These are phyloP conservation scores for Lecanoromycetidae sp. DNA, from an alignment of 2,329 filamentous ascomycete species.

Conservation along the genomic window DNA sequence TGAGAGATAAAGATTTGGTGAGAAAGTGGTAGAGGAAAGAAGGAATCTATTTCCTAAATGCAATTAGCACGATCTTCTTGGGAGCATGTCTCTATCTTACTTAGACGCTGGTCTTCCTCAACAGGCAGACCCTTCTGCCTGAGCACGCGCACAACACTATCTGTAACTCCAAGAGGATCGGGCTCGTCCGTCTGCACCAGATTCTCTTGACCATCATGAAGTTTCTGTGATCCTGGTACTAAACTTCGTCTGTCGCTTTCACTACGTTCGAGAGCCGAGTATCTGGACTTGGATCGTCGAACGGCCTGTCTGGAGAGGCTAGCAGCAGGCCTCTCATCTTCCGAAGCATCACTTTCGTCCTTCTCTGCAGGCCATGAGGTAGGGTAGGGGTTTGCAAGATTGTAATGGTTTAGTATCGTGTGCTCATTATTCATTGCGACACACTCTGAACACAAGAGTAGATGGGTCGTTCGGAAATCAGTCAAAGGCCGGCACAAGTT, in stretches of 20 bases:
- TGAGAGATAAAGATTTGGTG: slow-evolving; percentile 78
- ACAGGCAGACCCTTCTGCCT: slow-evolving; percentile 65
- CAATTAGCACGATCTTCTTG: slow-evolving; percentile 19
- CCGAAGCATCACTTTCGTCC: slow-evolving; percentile 57
- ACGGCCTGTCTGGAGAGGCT: slow-evolving; percentile 17
- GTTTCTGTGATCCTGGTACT: slow-evolving; percentile 56
- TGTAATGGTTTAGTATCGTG: slow-evolving; percentile 78
- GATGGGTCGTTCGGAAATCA: too few relatives aligned
- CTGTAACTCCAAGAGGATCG: slow-evolving; percentile 76
- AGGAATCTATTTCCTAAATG: slow-evolving; percentile 73
- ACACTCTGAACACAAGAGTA: too few relatives aligned
- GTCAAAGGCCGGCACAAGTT: too few relatives aligned
- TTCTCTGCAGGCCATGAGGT: slow-evolving; percentile 77
- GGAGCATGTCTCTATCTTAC: slow-evolving; percentile 38
- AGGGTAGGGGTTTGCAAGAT: slow-evolving; percentile 65
- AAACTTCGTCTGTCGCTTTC: slow-evolving; percentile 56
- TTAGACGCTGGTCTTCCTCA: slow-evolving; percentile 68
- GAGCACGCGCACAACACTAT: slow-evolving; percentile 74
- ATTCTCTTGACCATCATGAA: slow-evolving; percentile 57
- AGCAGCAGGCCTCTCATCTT: slow-evolving; percentile 35
- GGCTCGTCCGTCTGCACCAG: slow-evolving; percentile 83
- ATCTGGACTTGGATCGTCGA: slow-evolving; percentile 59
- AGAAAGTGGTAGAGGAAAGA: slow-evolving; percentile 90
- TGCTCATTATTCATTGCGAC: slow-evolving; percentile 55
- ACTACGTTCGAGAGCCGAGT: slow-evolving; percentile 69